These are phyloP conservation scores for Pleurotus sapidus DNA, from an alignment of 768 basidiomycete genomes.

Conservation along the genomic window DNA sequence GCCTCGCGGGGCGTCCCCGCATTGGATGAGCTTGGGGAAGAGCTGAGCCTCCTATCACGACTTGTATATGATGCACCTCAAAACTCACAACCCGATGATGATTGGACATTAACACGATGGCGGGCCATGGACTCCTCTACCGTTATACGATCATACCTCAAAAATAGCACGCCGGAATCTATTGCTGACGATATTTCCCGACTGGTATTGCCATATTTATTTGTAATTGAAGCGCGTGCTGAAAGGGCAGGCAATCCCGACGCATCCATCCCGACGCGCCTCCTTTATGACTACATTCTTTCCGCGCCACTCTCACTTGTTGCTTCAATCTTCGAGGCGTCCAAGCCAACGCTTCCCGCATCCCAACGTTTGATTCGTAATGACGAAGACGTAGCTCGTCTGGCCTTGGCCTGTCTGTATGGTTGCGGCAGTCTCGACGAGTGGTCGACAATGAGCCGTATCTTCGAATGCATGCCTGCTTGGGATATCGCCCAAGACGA, in stretches of 20 bases:
- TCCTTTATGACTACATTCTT: slow-evolving; percentile 73
- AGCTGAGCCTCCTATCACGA: slow-evolving; percentile 81
- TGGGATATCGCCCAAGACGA: slow-evolving; percentile 67
- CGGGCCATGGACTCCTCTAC: slow-evolving; percentile 57
- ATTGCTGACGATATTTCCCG: slow-evolving; percentile 66
- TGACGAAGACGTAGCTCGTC: slow-evolving; percentile 80
- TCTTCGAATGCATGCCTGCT: slow-evolving; percentile 95
- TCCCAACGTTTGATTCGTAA: slow-evolving; percentile 72
- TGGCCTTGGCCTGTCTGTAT: slow-evolving; percentile 89
- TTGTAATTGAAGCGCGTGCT: slow-evolving; percentile 83
- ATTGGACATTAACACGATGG: slow-evolving; percentile 82
- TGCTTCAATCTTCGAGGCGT: slow-evolving; percentile 81
- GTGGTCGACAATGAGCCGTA: slow-evolving; percentile 84
- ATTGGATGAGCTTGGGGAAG: slow-evolving; percentile 88
- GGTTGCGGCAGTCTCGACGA: slow-evolving; percentile 68
- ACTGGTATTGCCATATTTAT: slow-evolving; percentile 90
- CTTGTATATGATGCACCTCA: slow-evolving; percentile 81
- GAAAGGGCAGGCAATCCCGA: slow-evolving; percentile 80
- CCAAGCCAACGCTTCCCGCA: slow-evolving; percentile 80
- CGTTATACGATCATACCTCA: slow-evolving; percentile 74
- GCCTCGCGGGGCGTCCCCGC: slow-evolving; percentile 75
- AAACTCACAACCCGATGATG: slow-evolving; percentile 40
- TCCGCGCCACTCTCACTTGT: slow-evolving; percentile 62
- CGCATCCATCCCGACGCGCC: slow-evolving; percentile 55
- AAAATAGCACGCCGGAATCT: slow-evolving; percentile 62